Percentiles rank a stretch among this genome's conserved stretches.
Evolutionary conservation across 2,329 filamentous ascomycete genomes (phyloP).

Genomic region (Pyrenophora tritici-repentis): DNA sequence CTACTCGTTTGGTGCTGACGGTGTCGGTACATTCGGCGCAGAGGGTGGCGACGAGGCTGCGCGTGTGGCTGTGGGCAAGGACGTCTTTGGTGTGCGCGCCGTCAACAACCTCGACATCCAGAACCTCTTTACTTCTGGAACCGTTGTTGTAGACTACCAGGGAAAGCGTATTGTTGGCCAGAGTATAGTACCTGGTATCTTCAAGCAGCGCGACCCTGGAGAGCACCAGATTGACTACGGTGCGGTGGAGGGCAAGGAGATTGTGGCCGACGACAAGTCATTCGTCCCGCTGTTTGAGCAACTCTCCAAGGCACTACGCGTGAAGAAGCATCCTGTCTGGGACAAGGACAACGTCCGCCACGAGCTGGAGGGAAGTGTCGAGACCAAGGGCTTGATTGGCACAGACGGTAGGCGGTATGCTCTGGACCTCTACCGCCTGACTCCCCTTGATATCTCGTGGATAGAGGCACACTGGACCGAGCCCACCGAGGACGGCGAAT

Average conservation of each 20-base stretch:
- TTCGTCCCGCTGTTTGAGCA: constrained; percentile 86
- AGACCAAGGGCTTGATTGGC: constrained; percentile 96
- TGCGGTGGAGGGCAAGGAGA: constrained; percentile 94
- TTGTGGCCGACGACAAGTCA: constrained; percentile 86
- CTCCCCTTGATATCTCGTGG: constrained; percentile 89
- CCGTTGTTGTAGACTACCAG: constrained; percentile 94
- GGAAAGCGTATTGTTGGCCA: constrained; percentile 97
- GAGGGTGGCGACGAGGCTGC: constrained; percentile 97
- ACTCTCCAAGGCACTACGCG: constrained; percentile 84
- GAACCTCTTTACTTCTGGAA: constrained; percentile 92
- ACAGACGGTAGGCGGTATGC: constrained; percentile 97
- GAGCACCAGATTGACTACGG: constrained; percentile 99
- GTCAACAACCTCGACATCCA: constrained; percentile 98
- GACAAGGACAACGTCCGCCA: constrained; percentile 92
- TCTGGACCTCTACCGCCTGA: constrained; percentile 93
- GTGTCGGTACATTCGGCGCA: constrained; percentile 93
- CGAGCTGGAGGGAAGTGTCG: constrained; percentile 91
- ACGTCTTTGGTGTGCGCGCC: constrained; percentile 88
- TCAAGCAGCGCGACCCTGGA: constrained; percentile 95
- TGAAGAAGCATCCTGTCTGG: constrained; percentile 97
- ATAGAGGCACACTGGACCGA: constrained; percentile 72
- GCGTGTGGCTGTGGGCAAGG: constrained; percentile 93
- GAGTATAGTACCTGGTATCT: constrained; percentile 97
- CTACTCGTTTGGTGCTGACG: constrained; percentile 97
- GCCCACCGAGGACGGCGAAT: constrained; percentile 52